Evolutionary conservation across 768 basidiomycete species (phyloP).

Genomic region (Mycena chlorophos): DNA sequence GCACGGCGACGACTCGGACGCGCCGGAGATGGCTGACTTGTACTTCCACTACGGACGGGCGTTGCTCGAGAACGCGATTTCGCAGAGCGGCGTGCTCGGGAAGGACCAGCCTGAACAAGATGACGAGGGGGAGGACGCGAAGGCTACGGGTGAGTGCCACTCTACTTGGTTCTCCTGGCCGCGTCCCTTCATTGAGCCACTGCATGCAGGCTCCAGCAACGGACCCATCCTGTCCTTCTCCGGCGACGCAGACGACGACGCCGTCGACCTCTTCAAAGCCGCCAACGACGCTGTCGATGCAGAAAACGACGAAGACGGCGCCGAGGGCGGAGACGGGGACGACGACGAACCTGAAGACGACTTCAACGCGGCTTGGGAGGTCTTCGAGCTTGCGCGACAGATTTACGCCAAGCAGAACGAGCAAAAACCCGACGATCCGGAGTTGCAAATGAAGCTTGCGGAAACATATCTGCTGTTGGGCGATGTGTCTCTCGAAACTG

Average conservation of each 20-base stretch:
- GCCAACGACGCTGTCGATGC: constrained; percentile 46
- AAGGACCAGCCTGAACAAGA: constrained; percentile 67
- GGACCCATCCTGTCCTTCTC: constrained; percentile 76
- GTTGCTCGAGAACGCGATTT: constrained; percentile 87
- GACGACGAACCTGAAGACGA: constrained; percentile 92
- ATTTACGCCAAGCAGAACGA: constrained; percentile 72
- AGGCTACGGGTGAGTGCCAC: constrained; percentile 34
- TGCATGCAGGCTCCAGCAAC: constrained; percentile 31
- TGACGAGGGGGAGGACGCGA: constrained; percentile 34
- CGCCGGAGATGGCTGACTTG: constrained; percentile 81
- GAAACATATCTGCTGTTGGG: constrained; percentile 90
- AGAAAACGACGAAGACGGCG: constrained; percentile 48
- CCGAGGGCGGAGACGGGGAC: constrained; percentile 60
- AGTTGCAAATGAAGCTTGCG: constrained; percentile 77
- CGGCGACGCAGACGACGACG: constrained; percentile 73
- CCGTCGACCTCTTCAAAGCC: constrained; percentile 53
- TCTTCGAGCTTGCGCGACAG: constrained; percentile 89
- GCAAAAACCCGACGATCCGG: constrained; percentile 53
- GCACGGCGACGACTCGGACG: constrained; percentile 77
- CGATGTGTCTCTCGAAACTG: constrained; percentile 96
- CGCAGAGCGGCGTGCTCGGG: constrained; percentile 83
- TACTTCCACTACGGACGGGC: constrained; percentile 93
- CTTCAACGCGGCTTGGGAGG: constrained; percentile 97
- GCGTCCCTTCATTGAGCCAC: background rate
- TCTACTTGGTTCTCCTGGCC: constrained; percentile 34